These are phyloP conservation scores for Anthoceros angustus DNA, from an alignment of 225 moss, liverwort and hornwort genomes.

Conservation along the genomic window DNA sequence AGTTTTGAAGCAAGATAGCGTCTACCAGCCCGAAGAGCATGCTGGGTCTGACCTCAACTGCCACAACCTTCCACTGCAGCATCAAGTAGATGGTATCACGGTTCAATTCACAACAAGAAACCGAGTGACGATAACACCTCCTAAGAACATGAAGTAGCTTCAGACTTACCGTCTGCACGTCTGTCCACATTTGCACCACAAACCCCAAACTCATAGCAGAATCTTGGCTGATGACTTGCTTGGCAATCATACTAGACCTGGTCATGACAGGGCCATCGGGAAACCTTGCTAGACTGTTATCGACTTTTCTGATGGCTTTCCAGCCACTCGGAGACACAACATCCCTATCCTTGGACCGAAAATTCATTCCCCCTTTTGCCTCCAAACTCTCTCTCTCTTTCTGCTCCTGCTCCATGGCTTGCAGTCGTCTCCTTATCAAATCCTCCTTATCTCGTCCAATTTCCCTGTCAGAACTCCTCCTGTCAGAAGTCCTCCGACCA, in stretches of 20 bases:
- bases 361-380: neutral
- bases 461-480: neutral
- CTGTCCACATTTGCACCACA: constrained; percentile 20
- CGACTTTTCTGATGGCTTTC: constrained; percentile 2
- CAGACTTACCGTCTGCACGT: constrained; percentile 10
- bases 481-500: no score
- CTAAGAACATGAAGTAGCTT: neutral
- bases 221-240: constrained; percentile 23
- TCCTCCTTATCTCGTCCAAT: neutral
- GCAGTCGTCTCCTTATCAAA: neutral
- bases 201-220: constrained; percentile 19
- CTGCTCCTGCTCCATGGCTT: neutral
- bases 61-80: constrained; percentile 18
- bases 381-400: neutral
- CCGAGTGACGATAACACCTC: neutral
- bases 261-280: constrained; percentile 4
- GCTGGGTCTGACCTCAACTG: constrained; percentile 17
- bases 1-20: constrained; percentile 12
- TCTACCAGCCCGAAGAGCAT: constrained; percentile 15
- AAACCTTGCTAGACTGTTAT: neutral
- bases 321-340: neutral
- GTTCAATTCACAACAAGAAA: neutral
- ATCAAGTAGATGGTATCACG: constrained; percentile 6
- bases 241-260: constrained; percentile 16
- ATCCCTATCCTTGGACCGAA: neutral